phyloP scores from a whole-genome alignment of 352 stramenopile genomes.

The Pythium phragmiticola region DNA sequence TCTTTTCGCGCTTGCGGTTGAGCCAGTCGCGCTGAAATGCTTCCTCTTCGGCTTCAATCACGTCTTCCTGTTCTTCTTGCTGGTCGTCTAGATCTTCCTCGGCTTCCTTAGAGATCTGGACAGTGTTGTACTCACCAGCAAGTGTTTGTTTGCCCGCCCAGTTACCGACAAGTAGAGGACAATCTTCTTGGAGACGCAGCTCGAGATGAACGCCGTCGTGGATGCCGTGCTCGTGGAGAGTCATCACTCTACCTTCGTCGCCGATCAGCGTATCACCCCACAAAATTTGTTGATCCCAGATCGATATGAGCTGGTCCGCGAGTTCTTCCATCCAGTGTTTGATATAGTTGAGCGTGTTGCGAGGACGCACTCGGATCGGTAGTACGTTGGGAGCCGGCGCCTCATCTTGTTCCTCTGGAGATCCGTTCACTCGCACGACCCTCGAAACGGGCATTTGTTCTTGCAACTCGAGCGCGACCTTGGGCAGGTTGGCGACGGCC shows the following conservation, averaged over 20 bases:
- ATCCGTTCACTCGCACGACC: slow-evolving; percentile 13
- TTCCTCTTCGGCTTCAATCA: slow-evolving; percentile 53
- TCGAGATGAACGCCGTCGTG: slow-evolving; percentile 62
- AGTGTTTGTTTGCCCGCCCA: slow-evolving; percentile 58
- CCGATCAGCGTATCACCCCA: slow-evolving; percentile 78
- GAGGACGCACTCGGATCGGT: slow-evolving; percentile 58
- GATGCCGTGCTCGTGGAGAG: slow-evolving; percentile 71
- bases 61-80: slow-evolving; percentile 65
- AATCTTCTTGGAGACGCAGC: slow-evolving; percentile 75
- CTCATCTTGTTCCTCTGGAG: slow-evolving; percentile 23
- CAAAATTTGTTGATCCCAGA: slow-evolving; percentile 80
- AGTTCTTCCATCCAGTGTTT: slow-evolving; percentile 84
- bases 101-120: slow-evolving; percentile 83
- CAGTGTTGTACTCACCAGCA: slow-evolving; percentile 70
- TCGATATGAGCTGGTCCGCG: slow-evolving; percentile 73
- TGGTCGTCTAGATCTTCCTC: slow-evolving; percentile 73
- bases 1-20: slow-evolving; percentile 49
- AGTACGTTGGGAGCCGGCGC: slow-evolving; percentile 30
- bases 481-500: slow-evolving; percentile 60
- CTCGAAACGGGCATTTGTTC: slow-evolving; percentile 32
- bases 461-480: slow-evolving; percentile 71
- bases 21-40: slow-evolving; percentile 51
- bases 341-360: slow-evolving; percentile 78
- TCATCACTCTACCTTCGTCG: slow-evolving; percentile 72
- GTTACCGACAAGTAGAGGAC: slow-evolving; percentile 58